Conservation (phyloP, 2,329 filamentous ascomycete genomes). For the Volutella citrinella region DNA sequence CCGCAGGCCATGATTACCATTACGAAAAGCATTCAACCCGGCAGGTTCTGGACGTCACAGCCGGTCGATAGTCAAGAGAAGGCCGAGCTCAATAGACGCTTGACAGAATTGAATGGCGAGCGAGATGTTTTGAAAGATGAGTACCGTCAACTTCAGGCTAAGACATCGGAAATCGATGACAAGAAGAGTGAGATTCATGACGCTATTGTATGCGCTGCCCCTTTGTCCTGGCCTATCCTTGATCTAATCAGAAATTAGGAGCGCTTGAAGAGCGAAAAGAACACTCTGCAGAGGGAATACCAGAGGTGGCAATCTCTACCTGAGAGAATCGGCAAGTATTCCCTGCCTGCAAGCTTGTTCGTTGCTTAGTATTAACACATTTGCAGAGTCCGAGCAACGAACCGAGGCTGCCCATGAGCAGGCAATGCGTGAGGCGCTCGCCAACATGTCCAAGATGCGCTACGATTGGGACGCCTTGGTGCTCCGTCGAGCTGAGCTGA, state of each 20-base stretch:
- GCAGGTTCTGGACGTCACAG: conserved; percentile 72
- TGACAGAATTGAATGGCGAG: conserved; percentile 41
- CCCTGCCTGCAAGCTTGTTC: not conserved
- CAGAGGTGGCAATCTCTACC: conserved; percentile 66
- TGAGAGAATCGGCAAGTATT: conserved; percentile 62
- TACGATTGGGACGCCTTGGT: conserved; percentile 53
- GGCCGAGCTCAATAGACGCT: conserved; percentile 53
- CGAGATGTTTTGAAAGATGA: conserved; percentile 31
- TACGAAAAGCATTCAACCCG: conserved; percentile 58
- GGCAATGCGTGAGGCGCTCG: conserved; percentile 30
- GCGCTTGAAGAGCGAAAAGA: conserved; percentile 60
- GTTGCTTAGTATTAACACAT: conserved; percentile 16
- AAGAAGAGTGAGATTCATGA: conserved; percentile 40
- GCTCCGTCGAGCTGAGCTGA: conserved; percentile 53
- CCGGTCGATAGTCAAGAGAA: conserved; percentile 69
- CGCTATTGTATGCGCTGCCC: conserved; percentile 38
- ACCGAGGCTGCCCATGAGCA: conserved; percentile 28
- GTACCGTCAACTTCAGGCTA: conserved; percentile 32
- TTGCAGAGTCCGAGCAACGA: conserved; percentile 35
- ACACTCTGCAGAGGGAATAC: conserved; percentile 61
- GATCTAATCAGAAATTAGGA: conserved; percentile 38
- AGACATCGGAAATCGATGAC: conserved; percentile 40
- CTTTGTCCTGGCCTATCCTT: no score
- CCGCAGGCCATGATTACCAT: conserved; percentile 67
- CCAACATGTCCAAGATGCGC: conserved; percentile 46